These are phyloP conservation scores for Emydomyces testavorans DNA, from an alignment of 2,329 filamentous ascomycete species.

Conservation along the genomic window DNA sequence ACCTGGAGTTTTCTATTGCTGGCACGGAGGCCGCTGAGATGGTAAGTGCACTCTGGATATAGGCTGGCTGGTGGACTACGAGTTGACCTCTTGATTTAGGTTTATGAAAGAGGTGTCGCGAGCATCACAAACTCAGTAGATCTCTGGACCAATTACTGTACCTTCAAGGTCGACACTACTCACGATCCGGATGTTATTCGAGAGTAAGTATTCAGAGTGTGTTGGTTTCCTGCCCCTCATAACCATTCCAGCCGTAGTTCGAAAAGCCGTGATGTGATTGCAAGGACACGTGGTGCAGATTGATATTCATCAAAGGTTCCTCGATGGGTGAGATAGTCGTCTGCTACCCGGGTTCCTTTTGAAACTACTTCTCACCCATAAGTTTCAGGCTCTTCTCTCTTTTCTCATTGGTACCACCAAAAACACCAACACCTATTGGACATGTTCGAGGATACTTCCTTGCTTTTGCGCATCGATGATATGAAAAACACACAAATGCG, in stretches of 20 bases:
- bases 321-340: constrained; percentile 58
- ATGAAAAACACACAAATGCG: constrained; percentile 26
- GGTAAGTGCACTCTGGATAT: constrained; percentile 44
- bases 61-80: constrained; percentile 6
- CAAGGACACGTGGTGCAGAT: constrained; percentile 27
- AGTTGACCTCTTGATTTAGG: constrained; percentile 38
- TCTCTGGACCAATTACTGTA: constrained; percentile 93
- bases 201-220: constrained; percentile 80
- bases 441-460: constrained; percentile 25
- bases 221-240: constrained; percentile 53
- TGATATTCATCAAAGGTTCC: constrained; percentile 28
- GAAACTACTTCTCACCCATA: constrained; percentile 43
- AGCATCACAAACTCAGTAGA: constrained; percentile 91
- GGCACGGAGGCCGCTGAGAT: constrained; percentile 95
- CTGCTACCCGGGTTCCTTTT: constrained; percentile 36
- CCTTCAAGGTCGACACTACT: constrained; percentile 94
- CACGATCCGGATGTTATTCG: constrained; percentile 89
- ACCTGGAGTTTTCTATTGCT: constrained; percentile 91
- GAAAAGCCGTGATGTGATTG: constrained; percentile 27
- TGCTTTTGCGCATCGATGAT: constrained; percentile 28
- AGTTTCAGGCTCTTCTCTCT: constrained; percentile 41
- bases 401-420: constrained; percentile 23
- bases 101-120: constrained; percentile 89
- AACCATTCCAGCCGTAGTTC: constrained; percentile 34
- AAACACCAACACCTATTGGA: constrained; percentile 19